Conservation (phyloP, 2,329 filamentous ascomycete species). For the Talaromyces islandicus region DNA sequence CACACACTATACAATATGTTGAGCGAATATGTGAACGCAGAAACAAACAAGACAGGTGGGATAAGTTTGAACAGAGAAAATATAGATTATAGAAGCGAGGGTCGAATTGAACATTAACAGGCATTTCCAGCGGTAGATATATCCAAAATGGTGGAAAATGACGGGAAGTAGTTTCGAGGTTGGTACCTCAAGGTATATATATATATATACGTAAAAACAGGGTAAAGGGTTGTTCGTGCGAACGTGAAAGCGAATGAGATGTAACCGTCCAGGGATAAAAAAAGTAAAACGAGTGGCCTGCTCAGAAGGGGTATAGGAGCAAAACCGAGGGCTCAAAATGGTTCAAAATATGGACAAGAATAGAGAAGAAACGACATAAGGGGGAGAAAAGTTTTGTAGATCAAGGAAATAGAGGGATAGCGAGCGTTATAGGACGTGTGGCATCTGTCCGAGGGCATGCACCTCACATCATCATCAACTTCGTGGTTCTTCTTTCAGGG, state of each 20-base stretch:
- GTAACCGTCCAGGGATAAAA: background rate
- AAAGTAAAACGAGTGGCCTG: background rate
- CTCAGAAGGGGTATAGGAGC: conserved; percentile 12
- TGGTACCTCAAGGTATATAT: background rate
- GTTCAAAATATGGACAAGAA: background rate
- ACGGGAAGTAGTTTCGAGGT: background rate
- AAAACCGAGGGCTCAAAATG: conserved; percentile 3
- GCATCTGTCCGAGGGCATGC: conserved; percentile 1
- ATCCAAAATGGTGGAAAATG: background rate
- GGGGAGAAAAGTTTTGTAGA: background rate
- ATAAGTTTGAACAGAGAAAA: background rate
- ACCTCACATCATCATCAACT: conserved; percentile 43
- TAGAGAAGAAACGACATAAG: background rate
- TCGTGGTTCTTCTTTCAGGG: conserved; percentile 45
- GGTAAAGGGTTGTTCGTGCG: background rate
- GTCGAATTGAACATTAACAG: background rate
- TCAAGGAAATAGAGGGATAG: background rate
- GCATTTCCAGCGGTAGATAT: background rate
- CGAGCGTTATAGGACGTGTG: conserved; percentile 3
- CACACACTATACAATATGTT: background rate
- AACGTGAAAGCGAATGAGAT: background rate
- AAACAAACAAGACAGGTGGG: background rate
- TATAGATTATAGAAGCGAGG: background rate
- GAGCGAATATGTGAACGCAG: background rate
- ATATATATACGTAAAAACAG: background rate